These are phyloP conservation scores for Globisporangium paddicum DNA, from an alignment of 352 stramenopile species.

Conservation along the genomic window DNA sequence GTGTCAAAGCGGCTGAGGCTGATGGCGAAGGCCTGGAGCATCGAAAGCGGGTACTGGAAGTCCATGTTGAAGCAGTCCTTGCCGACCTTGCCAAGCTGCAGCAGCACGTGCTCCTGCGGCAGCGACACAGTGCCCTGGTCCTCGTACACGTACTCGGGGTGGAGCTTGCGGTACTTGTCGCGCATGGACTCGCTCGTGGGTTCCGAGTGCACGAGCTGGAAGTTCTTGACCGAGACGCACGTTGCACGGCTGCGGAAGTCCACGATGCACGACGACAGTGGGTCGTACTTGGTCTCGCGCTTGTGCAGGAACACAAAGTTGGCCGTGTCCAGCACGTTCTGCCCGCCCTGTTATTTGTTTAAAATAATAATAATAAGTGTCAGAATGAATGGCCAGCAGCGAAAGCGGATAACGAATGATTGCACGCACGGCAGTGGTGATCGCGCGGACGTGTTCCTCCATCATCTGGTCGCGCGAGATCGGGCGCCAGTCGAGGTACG, in stretches of 20 bases:
- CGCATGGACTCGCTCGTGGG: constrained; percentile 61
- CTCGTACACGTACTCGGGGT: constrained; percentile 73
- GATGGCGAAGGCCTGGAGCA: constrained; percentile 92
- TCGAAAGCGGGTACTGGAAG: constrained; percentile 90
- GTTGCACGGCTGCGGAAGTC: constrained; percentile 90
- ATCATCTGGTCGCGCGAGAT: constrained; percentile 76
- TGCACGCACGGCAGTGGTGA: constrained; percentile 44
- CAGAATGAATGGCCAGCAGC: background rate
- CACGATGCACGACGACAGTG: constrained; percentile 89
- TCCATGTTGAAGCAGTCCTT: constrained; percentile 96
- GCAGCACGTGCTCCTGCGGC: constrained; percentile 74
- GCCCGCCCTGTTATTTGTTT: constrained; percentile 53
- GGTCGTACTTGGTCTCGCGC: constrained; percentile 88
- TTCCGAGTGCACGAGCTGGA: constrained; percentile 88
- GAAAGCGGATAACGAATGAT: background rate
- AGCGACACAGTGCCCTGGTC: constrained; percentile 82
- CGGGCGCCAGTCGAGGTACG: constrained; percentile 68
- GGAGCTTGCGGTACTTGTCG: constrained; percentile 63
- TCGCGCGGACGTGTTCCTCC: constrained; percentile 64
- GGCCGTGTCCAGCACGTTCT: constrained; percentile 75
- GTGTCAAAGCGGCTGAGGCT: constrained; percentile 90
- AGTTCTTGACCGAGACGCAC: constrained; percentile 91
- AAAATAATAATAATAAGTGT: background rate
- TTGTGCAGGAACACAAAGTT: constrained; percentile 86
- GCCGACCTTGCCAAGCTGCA: constrained; percentile 85